These are phyloP conservation scores for Claviceps pusilla DNA, from an alignment of 2,329 filamentous ascomycete species.

Conservation along the genomic window DNA sequence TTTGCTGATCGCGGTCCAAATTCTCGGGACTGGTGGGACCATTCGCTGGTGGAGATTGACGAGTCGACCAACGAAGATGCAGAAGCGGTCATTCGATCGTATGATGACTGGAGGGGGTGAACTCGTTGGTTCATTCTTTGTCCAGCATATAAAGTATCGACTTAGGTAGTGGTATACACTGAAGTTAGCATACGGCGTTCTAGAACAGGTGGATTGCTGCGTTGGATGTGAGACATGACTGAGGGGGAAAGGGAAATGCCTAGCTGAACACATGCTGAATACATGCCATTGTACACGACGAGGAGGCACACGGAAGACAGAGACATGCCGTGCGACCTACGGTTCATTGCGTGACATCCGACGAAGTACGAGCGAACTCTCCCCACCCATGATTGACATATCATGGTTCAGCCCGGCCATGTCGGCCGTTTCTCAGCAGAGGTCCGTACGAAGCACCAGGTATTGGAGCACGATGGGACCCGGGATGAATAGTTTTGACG, in stretches of 20 bases:
- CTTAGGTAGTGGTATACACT: not conserved
- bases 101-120: not conserved
- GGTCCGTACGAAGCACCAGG: too few relatives aligned
- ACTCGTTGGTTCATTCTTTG: not conserved
- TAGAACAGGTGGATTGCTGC: not conserved
- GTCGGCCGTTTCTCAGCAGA: too few relatives aligned
- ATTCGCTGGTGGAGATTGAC: slow-evolving; percentile 5
- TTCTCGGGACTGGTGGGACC: slow-evolving; percentile 18
- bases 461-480: too few relatives aligned
- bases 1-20: slow-evolving; percentile 7
- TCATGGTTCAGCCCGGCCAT: too few relatives aligned
- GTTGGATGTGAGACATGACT: not conserved
- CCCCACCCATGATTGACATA: too few relatives aligned
- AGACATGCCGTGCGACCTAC: too few relatives aligned
- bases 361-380: too few relatives aligned
- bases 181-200: not conserved
- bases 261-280: not conserved
- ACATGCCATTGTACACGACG: not conserved
- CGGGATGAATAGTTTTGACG: too few relatives aligned
- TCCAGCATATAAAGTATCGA: not conserved
- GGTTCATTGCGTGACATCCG: too few relatives aligned
- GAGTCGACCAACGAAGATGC: slow-evolving; percentile 1
- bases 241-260: not conserved
- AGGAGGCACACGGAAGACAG: not conserved
- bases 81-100: not conserved